Conservation (phyloP, 352 stramenopile species). For the Pythium insidiosum region DNA sequence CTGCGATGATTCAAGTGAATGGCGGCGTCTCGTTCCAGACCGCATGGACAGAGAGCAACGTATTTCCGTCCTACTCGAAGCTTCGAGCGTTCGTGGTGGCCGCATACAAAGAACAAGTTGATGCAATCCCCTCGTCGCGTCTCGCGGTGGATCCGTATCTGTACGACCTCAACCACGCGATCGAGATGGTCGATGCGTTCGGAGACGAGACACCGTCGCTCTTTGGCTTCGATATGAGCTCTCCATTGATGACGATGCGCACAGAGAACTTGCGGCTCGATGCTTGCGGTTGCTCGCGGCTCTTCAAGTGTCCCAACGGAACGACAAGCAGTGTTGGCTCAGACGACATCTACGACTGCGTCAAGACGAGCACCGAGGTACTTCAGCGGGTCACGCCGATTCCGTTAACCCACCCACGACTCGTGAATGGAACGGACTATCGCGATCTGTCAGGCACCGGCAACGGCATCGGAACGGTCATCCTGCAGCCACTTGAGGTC, state of each 20-base stretch:
- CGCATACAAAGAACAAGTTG: constrained; percentile 26
- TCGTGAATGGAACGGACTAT: constrained; percentile 60
- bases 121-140: constrained; percentile 17
- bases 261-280: constrained; percentile 74
- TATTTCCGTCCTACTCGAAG: constrained; percentile 66
- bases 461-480: constrained; percentile 50
- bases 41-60: constrained; percentile 39
- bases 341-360: constrained; percentile 81
- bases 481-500: constrained; percentile 87
- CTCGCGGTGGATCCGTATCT: constrained; percentile 82
- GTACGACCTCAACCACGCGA: constrained; percentile 88
- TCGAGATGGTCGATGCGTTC: constrained; percentile 83
- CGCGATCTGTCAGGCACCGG: constrained; percentile 62
- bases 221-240: constrained; percentile 47
- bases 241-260: too few relatives aligned
- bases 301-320: constrained; percentile 94
- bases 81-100: constrained; percentile 52
- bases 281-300: constrained; percentile 89
- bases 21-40: constrained; percentile 61
- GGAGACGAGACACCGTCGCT: constrained; percentile 76
- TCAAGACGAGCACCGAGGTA: constrained; percentile 87
- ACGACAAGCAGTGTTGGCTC: constrained; percentile 68
- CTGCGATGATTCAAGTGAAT: constrained; percentile 5
- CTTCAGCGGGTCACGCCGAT: constrained; percentile 83
- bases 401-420: constrained; percentile 34